Conservation (phyloP, 2,329 filamentous ascomycete species). For the Fusarium mangiferae region DNA sequence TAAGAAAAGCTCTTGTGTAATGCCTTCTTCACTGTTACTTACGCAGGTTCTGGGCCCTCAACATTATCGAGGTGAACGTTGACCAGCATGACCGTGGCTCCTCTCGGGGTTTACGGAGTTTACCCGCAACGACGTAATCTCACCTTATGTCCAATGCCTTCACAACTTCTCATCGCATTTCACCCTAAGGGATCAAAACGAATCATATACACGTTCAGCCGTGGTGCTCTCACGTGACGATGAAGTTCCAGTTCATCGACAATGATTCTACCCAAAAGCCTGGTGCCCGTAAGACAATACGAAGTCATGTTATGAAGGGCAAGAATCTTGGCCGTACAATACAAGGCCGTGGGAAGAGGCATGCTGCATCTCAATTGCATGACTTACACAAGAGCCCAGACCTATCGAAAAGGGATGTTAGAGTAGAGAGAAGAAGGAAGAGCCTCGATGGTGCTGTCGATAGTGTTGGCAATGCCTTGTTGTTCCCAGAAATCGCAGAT, state of each 20-base stretch:
- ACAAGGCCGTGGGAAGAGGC: constrained; percentile 29
- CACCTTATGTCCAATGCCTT: neutral
- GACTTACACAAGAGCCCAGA: neutral
- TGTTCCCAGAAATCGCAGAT: constrained; percentile 28
- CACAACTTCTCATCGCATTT: neutral
- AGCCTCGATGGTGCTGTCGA: neutral
- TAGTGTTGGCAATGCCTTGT: neutral
- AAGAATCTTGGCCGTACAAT: constrained; percentile 36
- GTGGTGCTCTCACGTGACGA: neutral
- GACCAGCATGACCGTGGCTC: neutral
- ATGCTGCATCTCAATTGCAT: constrained; percentile 2
- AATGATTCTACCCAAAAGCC: constrained; percentile 3
- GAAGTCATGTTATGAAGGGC: constrained; percentile 41
- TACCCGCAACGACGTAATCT: constrained; percentile 15
- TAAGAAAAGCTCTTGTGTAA: neutral
- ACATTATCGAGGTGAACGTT: neutral
- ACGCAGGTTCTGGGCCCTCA: neutral
- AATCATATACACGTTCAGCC: neutral
- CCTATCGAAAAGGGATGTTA: neutral
- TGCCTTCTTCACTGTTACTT: neutral
- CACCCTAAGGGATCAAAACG: neutral
- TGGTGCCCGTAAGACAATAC: constrained; percentile 26
- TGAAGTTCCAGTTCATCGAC: constrained; percentile 38
- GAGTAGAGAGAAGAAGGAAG: neutral
- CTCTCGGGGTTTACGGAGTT: constrained; percentile 34